Conservation (phyloP, 129 eudicot genomes). For the Centella asiatica region DNA sequence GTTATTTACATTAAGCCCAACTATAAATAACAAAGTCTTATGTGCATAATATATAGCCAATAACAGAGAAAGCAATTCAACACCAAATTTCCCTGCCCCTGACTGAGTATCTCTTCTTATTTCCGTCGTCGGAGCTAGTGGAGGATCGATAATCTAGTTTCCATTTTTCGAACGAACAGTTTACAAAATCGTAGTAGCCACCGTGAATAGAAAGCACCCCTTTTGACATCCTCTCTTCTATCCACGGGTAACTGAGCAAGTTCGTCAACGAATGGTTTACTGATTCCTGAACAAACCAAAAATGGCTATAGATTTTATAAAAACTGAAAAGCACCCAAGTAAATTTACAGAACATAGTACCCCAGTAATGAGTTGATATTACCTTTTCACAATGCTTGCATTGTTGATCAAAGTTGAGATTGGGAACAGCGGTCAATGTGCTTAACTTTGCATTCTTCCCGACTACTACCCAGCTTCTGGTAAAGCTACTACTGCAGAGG, state of each 20-base stretch:
- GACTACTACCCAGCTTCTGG: constrained; percentile 66
- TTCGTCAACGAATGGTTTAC: constrained; percentile 66
- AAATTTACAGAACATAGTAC: not conserved
- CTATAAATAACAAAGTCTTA: no score
- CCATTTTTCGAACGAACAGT: constrained; percentile 93
- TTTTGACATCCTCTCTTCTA: constrained; percentile 57
- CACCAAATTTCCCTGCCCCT: constrained; percentile 69
- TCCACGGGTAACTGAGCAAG: constrained; percentile 93
- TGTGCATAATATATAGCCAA: constrained; percentile 4
- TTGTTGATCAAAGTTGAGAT: constrained; percentile 79
- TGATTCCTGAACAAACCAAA: constrained; percentile 51
- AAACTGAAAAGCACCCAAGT: not conserved
- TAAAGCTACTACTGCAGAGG: constrained; percentile 68
- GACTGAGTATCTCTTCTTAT: constrained; percentile 30
- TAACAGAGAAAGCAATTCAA: constrained; percentile 20
- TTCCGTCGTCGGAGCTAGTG: constrained; percentile 21
- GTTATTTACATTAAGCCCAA: no score
- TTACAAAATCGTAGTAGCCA: constrained; percentile 80
- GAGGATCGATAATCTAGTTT: constrained; percentile 51
- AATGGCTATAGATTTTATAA: not conserved
- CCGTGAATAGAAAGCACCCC: constrained; percentile 82
- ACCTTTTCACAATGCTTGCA: constrained; percentile 96
- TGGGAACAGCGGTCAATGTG: constrained; percentile 61
- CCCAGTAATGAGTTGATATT: not conserved
- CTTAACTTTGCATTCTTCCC: constrained; percentile 67